These are phyloP conservation scores for Monilinia vaccinii-corymbosi DNA, from an alignment of 2,329 filamentous ascomycete genomes.

Conservation along the genomic window DNA sequence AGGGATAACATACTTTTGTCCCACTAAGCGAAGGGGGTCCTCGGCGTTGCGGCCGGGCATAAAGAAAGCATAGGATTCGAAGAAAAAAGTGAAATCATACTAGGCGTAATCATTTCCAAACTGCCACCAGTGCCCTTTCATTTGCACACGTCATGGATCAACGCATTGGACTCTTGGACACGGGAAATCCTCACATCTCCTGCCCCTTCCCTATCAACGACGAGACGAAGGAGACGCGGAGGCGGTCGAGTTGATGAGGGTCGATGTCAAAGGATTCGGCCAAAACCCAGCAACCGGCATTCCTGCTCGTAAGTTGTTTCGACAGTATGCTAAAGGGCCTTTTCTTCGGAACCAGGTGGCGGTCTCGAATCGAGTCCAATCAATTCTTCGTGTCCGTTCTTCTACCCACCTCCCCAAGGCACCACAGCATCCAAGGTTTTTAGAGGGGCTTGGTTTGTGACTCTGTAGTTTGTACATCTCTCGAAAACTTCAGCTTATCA, in stretches of 20 bases:
- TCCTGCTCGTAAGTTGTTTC: neutral
- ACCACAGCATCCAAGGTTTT: neutral
- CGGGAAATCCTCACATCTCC: neutral
- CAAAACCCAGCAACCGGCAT: neutral
- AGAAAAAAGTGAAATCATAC: neutral
- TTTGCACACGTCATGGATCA: constrained; percentile 5
- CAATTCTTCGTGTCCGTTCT: neutral
- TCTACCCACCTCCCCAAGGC: neutral
- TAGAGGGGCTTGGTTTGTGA: neutral
- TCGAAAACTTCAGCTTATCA: constrained; percentile 4
- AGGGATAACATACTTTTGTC: neutral
- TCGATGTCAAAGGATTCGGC: neutral
- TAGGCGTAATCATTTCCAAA: neutral
- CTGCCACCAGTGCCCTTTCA: neutral
- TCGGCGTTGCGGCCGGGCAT: neutral
- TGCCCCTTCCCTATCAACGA: neutral
- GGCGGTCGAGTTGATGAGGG: neutral
- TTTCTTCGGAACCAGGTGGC: neutral
- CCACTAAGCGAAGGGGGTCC: neutral
- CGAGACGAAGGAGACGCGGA: neutral
- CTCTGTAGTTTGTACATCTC: neutral
- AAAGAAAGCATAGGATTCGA: neutral
- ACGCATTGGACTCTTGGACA: neutral
- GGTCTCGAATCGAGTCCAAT: too few relatives aligned
- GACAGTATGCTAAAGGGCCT: neutral